A percentile compares a stretch with the other conserved stretches of the same genome.
Evolutionary conservation across 228 moss, liverwort and hornwort genomes (phyloP).

Genomic region (Sphagnum fallax): DNA sequence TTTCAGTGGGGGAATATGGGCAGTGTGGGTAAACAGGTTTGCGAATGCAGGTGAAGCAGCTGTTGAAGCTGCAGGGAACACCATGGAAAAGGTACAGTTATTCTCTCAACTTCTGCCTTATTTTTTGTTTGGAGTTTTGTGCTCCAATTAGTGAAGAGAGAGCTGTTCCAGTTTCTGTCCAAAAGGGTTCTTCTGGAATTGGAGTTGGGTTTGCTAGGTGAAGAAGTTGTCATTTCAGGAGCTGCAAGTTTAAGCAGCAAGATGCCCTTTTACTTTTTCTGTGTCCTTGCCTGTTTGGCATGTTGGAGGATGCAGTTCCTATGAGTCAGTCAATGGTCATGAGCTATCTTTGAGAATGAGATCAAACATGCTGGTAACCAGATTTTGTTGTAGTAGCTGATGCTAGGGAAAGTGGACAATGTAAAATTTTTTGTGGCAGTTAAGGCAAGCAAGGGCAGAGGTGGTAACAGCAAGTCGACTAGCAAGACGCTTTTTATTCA

Average conservation of each 20-base stretch:
- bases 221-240: not conserved
- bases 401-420: constrained; percentile 1
- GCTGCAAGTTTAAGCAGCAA: constrained; percentile 1
- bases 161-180: too few species aligned
- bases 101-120: constrained; percentile 5
- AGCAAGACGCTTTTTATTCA: constrained; percentile 77
- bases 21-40: constrained; percentile 99
- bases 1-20: not conserved
- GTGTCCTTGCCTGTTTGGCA: not conserved
- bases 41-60: constrained; percentile 96
- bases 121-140: too few species aligned
- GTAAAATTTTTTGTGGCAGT: constrained; percentile 33
- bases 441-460: constrained; percentile 78
- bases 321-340: not conserved
- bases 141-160: too few species aligned
- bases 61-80: constrained; percentile 76
- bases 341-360: not conserved
- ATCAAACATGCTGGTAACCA: too few species aligned
- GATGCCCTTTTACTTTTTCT: not conserved
- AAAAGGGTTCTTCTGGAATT: too few species aligned
- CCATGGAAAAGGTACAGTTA: constrained; percentile 66
- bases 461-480: constrained; percentile 57
- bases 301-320: not conserved
- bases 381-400: not conserved
- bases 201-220: too few species aligned